phyloP scores from a whole-genome alignment of 495 filamentous ascomycete species.

The Aspergillus haitiensis region DNA sequence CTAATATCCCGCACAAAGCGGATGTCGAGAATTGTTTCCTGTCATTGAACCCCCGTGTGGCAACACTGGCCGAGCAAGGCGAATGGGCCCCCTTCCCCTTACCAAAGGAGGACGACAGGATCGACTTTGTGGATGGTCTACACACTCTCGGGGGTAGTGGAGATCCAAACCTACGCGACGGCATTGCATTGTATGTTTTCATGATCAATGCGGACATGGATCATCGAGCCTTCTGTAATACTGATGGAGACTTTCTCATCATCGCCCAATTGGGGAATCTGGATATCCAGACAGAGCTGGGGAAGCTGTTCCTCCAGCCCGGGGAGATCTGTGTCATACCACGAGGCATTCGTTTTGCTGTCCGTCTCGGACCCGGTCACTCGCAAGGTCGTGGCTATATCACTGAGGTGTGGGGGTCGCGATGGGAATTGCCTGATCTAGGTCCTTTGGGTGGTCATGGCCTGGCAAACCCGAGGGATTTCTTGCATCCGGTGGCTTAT shows the following conservation, averaged over 20 bases:
- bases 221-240: slow-evolving; percentile 41
- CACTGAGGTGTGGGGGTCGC: slow-evolving; percentile 43
- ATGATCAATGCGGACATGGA: slow-evolving; percentile 41
- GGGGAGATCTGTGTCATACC: slow-evolving; percentile 47
- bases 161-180: slow-evolving; percentile 39
- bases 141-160: slow-evolving; percentile 44
- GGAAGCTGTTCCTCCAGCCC: slow-evolving; percentile 42
- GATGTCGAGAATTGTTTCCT: slow-evolving; percentile 45
- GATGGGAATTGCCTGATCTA: slow-evolving; percentile 42
- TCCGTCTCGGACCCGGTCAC: slow-evolving; percentile 33
- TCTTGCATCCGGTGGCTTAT: slow-evolving; percentile 41
- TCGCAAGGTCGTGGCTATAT: slow-evolving; percentile 40
- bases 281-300: slow-evolving; percentile 46
- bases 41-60: slow-evolving; percentile 40
- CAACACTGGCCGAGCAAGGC: slow-evolving; percentile 37
- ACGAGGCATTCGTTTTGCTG: slow-evolving; percentile 36
- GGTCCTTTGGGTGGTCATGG: slow-evolving; percentile 43
- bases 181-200: slow-evolving; percentile 37
- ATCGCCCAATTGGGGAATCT: slow-evolving; percentile 42
- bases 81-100: slow-evolving; percentile 47
- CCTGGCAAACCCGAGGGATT: slow-evolving; percentile 43
- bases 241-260: slow-evolving; percentile 45
- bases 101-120: slow-evolving; percentile 33
- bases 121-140: slow-evolving; percentile 44
- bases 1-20: slow-evolving; percentile 34